Evolutionary conservation across 148 eudicot genomes (phyloP), one percentile per base, ranked within the genome.

Genomic region (Vaccinium myrtillus): DNA sequence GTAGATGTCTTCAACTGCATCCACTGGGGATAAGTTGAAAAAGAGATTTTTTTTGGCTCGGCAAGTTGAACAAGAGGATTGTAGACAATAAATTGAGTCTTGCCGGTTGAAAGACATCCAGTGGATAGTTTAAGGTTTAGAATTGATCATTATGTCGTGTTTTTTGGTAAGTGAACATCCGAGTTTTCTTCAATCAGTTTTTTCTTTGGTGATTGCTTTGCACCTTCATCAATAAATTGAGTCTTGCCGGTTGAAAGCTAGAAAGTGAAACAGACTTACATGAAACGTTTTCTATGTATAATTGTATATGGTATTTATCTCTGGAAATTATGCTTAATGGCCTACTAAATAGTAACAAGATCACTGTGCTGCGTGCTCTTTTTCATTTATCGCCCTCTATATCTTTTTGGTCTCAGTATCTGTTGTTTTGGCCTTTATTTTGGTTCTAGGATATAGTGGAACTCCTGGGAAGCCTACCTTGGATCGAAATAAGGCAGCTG

Each of bases 391-490:
- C 18, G 5, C 49, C 77, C 77, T 18, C 50, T 16, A 19, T 73
- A 15, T 73, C 11, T 73, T n/a, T 32, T 48, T 58, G 58, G 51
- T 79, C 43, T 56, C 6, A 19, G 50, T 18, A 73, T 39, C 77
- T 36, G 43, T 73, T 39, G 48, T 73, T 73, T 7, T 73, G 48
- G 50, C 50, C 77, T 6, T 78, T 79, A 84, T 81, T 51, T 80
- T 78, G 51, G 50, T 61, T 67, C 27, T 75, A 91, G 95, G 87
- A 80, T 80, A 36, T 82, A 32, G 81, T 77, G 84, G n/a, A 77
- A 81, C 76, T 78, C 61, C 69, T 46, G 86, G 73, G 54, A 91
- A 87, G 82, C 79, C 81, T 81, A 91, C 88, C 3, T 79, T 81
- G n/a, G 58, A 65, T 76, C 85, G 77, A 75, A 65, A 49, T 4